Base-by-base conservation (phyloP, 2,329 filamentous ascomycete genomes). In the Alternaria alternata region DNA sequence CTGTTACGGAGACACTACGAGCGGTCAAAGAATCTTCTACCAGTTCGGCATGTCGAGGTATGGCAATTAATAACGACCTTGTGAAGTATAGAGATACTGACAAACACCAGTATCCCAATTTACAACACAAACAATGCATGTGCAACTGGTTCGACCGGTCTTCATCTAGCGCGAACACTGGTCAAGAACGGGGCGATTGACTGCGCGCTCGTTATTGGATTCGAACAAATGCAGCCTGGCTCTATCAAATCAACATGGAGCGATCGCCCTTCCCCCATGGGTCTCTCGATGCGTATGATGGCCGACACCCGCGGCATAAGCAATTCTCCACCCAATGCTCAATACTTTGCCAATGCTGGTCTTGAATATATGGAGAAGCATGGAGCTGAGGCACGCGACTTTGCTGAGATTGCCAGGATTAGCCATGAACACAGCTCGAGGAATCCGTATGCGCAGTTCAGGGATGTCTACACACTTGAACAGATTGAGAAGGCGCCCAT, bases 71-170 rank as follows among this genome's bases (percentile, higher is more conserved):
- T 5, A 20, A 26, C 16, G 4, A 1, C 18, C n/a, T 6, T 14
- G 3, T 22, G 18, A 12, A 26, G n/a, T 20, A 26, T 14, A 3
- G 3, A 53, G 14, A 14, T 6, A 34, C 52, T 70, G 36, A 68
- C 42, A 89, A 75, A 0, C 1, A 16, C 1, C 38, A 74, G 73
- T 14, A 97, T 98, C 70, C 94, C 94, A 72, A 93, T 98, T 77
- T 94, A 95, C 84, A 98, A 98, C 75, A 93, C 96, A 73, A 97
- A 97, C 86, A 97, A 97, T 85, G 96, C 97, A 82, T 97, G 94
- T 83, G 92, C 92, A 4, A 97, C 94, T 1, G 94, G 94, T 9
- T 93, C 91, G 1, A 96, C 94, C 0, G 94, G 94, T 7, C 83
- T 97, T 49, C 88, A 90, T 74, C 89, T 97, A 84, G 94, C 86